Conservation (phyloP, 2,329 filamentous ascomycete species). For the Apiospora hydei region DNA sequence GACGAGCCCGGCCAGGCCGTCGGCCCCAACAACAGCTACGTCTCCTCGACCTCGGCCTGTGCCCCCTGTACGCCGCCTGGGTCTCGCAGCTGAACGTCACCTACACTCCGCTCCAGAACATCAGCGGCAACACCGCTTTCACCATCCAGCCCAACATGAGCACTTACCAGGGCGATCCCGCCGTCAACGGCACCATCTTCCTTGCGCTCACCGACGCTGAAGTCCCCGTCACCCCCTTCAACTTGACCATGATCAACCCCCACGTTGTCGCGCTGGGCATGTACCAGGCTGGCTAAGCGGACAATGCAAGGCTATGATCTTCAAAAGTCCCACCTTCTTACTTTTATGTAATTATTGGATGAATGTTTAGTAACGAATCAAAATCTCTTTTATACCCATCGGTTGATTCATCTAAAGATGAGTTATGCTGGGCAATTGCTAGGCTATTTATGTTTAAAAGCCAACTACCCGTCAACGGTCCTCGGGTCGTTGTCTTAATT, state of each 20-base stretch:
- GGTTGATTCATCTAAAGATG: neutral
- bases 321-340: neutral
- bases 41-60: slow-evolving; percentile 66
- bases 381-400: neutral
- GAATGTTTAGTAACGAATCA: neutral
- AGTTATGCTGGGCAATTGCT: neutral
- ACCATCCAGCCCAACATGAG: slow-evolving; percentile 77
- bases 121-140: slow-evolving; percentile 63
- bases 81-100: slow-evolving; percentile 80
- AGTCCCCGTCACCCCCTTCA: slow-evolving; percentile 76
- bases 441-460: neutral
- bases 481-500: neutral
- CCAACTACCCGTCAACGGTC: neutral
- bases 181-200: slow-evolving; percentile 81
- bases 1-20: slow-evolving; percentile 72
- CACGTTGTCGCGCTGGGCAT: slow-evolving; percentile 78
- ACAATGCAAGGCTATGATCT: neutral
- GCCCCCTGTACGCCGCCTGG: slow-evolving; percentile 75
- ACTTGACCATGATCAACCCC: slow-evolving; percentile 75
- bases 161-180: slow-evolving; percentile 72
- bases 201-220: slow-evolving; percentile 76
- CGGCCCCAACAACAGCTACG: slow-evolving; percentile 84
- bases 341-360: slow-evolving; percentile 6
- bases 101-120: slow-evolving; percentile 65
- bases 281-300: slow-evolving; percentile 76